These are phyloP conservation scores for Polyporus arcularius DNA, from an alignment of 768 basidiomycete species.

Conservation along the genomic window DNA sequence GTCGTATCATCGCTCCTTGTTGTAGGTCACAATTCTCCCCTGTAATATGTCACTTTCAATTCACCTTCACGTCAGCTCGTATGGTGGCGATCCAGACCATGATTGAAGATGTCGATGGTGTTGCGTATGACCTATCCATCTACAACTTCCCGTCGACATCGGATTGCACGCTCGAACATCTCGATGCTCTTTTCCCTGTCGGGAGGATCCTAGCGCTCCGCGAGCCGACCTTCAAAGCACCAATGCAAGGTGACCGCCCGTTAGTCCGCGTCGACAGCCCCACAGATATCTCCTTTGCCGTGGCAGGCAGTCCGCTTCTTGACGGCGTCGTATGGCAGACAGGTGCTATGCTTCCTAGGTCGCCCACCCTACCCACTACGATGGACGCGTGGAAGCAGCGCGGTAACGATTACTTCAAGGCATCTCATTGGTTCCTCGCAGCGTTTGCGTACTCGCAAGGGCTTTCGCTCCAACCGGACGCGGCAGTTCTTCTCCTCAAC, in stretches of 20 bases:
- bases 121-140: slow-evolving; percentile 21
- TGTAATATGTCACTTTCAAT: background rate
- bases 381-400: slow-evolving; percentile 22
- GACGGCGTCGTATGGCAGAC: slow-evolving; percentile 5
- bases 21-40: background rate
- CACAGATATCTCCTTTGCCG: slow-evolving; percentile 29
- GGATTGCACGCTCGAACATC: slow-evolving; percentile 13
- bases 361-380: background rate
- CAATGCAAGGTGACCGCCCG: slow-evolving; percentile 1
- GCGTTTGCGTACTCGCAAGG: slow-evolving; percentile 28
- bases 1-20: slow-evolving; percentile 17
- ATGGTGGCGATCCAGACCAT: slow-evolving; percentile 14
- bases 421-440: slow-evolving; percentile 27
- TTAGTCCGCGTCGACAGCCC: slow-evolving; percentile 35
- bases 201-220: slow-evolving; percentile 33
- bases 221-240: slow-evolving; percentile 32
- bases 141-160: slow-evolving; percentile 31
- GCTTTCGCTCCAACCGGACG: slow-evolving; percentile 19
- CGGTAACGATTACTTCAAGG: slow-evolving; percentile 28
- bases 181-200: slow-evolving; percentile 32
- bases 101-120: slow-evolving; percentile 32
- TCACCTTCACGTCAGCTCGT: slow-evolving; percentile 1
- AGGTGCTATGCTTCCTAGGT: background rate
- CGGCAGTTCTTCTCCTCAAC: slow-evolving; percentile 27
- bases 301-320: slow-evolving; percentile 13